Conservation (phyloP, 2,329 filamentous ascomycete genomes). For the Alternaria panax region DNA sequence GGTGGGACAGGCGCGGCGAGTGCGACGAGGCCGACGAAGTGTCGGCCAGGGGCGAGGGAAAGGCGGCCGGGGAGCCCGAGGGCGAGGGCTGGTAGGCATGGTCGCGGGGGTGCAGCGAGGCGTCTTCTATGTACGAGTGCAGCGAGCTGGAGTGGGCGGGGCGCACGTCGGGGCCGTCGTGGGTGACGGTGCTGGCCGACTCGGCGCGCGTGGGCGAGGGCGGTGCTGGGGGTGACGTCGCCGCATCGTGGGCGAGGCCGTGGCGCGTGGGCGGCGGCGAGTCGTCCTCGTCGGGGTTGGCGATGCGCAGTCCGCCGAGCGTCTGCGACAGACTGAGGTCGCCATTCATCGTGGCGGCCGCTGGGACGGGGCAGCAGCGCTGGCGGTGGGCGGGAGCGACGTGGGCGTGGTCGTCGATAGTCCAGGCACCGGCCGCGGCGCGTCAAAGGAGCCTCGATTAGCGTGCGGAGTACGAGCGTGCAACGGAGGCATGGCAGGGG, state of each 20-base stretch:
- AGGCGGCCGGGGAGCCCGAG: slow-evolving; percentile 34
- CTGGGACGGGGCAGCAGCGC: slow-evolving; percentile 30
- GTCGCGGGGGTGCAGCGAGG: slow-evolving; percentile 53
- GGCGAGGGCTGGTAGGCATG: slow-evolving; percentile 47
- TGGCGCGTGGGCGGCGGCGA: slow-evolving; percentile 36
- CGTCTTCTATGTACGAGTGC: slow-evolving; percentile 20
- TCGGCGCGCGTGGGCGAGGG: slow-evolving; percentile 32
- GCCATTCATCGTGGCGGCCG: slow-evolving; percentile 74
- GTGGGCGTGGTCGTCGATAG: slow-evolving; percentile 22
- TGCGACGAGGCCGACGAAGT: slow-evolving; percentile 37
- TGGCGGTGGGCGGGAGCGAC: slow-evolving; percentile 30
- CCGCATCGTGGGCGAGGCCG: neutral
- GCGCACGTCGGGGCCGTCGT: slow-evolving; percentile 33
- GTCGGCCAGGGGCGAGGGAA: slow-evolving; percentile 35
- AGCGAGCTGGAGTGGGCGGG: slow-evolving; percentile 11
- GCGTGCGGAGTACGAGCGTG: slow-evolving; percentile 20
- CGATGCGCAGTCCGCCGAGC: slow-evolving; percentile 92
- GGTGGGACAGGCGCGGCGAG: slow-evolving; percentile 50
- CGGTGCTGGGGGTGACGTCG: slow-evolving; percentile 35
- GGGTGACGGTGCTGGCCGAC: slow-evolving; percentile 51
- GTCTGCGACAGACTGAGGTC: slow-evolving; percentile 92
- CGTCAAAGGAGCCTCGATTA: slow-evolving; percentile 25
- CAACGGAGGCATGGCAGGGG: slow-evolving; percentile 37
- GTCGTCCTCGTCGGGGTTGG: slow-evolving; percentile 85
- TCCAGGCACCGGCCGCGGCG: slow-evolving; percentile 30